Percentiles rank a stretch among this genome's conserved stretches.
Conservation (phyloP, 1,139 yeast species). For the Taphrina deformans region DNA sequence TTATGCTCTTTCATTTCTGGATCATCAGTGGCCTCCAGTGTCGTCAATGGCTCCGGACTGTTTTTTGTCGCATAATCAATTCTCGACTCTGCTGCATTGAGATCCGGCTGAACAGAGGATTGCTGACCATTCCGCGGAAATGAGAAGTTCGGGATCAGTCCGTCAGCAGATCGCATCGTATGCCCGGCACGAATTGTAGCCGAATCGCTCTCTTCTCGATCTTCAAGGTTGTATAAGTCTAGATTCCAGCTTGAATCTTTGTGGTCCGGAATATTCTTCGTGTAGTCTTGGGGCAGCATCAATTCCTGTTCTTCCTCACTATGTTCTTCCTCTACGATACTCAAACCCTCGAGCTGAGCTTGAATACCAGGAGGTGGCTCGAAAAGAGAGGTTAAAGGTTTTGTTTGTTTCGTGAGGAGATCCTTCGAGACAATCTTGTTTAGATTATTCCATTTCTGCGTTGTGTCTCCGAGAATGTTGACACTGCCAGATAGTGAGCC, state of each 20-base stretch:
- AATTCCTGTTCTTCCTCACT: background rate
- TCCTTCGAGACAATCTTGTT: constrained; percentile 7
- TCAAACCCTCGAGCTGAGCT: background rate
- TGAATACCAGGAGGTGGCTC: background rate
- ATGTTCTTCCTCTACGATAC: constrained; percentile 20
- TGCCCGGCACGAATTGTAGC: constrained; percentile 13
- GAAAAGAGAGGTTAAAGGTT: constrained; percentile 14
- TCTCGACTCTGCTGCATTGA: background rate
- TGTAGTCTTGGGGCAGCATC: background rate
- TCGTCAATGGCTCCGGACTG: background rate
- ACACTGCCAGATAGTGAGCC: constrained; percentile 29
- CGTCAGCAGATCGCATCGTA: constrained; percentile 19
- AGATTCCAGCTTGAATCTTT: background rate
- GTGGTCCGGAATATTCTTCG: background rate
- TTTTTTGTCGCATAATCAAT: background rate
- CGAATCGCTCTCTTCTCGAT: constrained; percentile 2
- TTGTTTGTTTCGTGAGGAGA: constrained; percentile 23
- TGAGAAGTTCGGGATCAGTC: constrained; percentile 24
- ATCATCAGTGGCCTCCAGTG: background rate
- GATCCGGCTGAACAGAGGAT: background rate
- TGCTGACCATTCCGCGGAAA: constrained; percentile 11
- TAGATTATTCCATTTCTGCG: constrained; percentile 24
- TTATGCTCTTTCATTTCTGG: background rate
- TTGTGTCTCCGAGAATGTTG: constrained; percentile 17
- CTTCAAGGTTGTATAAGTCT: background rate